A percentile compares a stretch with the other conserved stretches of the same genome.
Evolutionary conservation across 2,329 filamentous ascomycete species (phyloP).

Genomic region (Cytospora schulzeri): DNA sequence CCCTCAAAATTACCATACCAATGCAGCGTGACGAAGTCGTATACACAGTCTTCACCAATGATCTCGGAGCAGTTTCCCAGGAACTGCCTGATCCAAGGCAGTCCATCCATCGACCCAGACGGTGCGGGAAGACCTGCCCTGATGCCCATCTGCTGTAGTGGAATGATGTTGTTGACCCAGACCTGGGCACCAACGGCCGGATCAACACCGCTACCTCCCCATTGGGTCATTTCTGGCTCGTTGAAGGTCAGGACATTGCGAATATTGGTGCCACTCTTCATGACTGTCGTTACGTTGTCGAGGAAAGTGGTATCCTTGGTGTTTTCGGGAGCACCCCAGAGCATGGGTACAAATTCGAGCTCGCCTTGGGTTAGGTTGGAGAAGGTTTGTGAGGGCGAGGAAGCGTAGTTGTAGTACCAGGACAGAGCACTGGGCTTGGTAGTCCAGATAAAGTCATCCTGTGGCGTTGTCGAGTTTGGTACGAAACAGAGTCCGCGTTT

Average conservation of each 20-base stretch:
- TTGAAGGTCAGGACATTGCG: slow-evolving; percentile 75
- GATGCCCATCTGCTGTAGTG: slow-evolving; percentile 64
- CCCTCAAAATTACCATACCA: slow-evolving; percentile 73
- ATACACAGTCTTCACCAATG: slow-evolving; percentile 62
- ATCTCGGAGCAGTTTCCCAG: slow-evolving; percentile 64
- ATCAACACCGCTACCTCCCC: slow-evolving; percentile 64
- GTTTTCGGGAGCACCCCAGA: slow-evolving; percentile 64
- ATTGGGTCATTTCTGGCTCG: slow-evolving; percentile 66
- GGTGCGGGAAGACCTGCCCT: slow-evolving; percentile 70
- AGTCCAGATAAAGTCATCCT: slow-evolving; percentile 69
- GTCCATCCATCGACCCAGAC: slow-evolving; percentile 63
- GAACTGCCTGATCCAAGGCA: slow-evolving; percentile 69
- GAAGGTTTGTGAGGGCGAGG: slow-evolving; percentile 57
- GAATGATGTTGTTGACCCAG: slow-evolving; percentile 74
- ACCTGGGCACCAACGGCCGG: slow-evolving; percentile 63
- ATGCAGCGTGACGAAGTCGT: slow-evolving; percentile 65
- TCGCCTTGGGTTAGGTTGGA: slow-evolving; percentile 49
- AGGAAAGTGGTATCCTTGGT: slow-evolving; percentile 61
- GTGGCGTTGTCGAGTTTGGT: slow-evolving; percentile 52
- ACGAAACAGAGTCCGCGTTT: slow-evolving; percentile 78
- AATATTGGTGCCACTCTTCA: slow-evolving; percentile 60
- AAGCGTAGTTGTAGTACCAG: slow-evolving; percentile 85
- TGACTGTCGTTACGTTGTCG: slow-evolving; percentile 56
- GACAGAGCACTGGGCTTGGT: slow-evolving; percentile 60
- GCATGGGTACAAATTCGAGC: slow-evolving; percentile 80